phyloP scores from a whole-genome alignment of 495 filamentous ascomycete species.

The Penicillium crystallinum region DNA sequence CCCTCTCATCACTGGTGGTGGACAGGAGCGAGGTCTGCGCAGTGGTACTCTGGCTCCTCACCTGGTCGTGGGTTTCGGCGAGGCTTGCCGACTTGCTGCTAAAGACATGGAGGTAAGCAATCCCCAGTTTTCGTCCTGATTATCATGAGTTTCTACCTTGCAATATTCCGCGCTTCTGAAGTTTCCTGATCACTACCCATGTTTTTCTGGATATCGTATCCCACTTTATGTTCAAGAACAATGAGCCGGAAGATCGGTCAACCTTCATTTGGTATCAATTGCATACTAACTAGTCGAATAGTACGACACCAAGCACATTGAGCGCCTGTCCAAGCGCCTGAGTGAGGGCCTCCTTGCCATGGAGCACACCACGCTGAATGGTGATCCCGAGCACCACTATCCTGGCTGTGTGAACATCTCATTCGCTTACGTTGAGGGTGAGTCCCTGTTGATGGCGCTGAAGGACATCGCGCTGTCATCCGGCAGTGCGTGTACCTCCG shows the following conservation, averaged over 20 bases:
- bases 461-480: constrained; percentile 98
- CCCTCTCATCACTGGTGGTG: constrained; percentile 92
- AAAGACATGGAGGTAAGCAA: constrained; percentile 80
- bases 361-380: constrained; percentile 91
- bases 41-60: constrained; percentile 91
- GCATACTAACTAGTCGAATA: constrained; percentile 38
- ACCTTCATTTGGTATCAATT: neutral
- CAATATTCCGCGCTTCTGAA: neutral
- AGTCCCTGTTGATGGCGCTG: constrained; percentile 95
- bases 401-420: constrained; percentile 98
- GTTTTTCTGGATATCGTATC: neutral
- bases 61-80: constrained; percentile 86
- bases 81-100: constrained; percentile 86
- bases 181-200: neutral
- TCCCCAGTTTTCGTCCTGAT: constrained; percentile 2
- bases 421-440: constrained; percentile 96
- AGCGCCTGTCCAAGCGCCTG: constrained; percentile 74
- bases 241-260: constrained; percentile 29
- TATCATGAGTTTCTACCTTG: constrained; percentile 53
- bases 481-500: constrained; percentile 94
- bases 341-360: constrained; percentile 74
- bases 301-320: constrained; percentile 88
- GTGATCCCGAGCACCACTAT: constrained; percentile 76
- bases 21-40: constrained; percentile 88
- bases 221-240: constrained; percentile 47